Percentiles rank a stretch among this genome's conserved stretches.
Evolutionary conservation across 2,329 filamentous ascomycete genomes (phyloP).

Genomic region (Calonectria naviculata): DNA sequence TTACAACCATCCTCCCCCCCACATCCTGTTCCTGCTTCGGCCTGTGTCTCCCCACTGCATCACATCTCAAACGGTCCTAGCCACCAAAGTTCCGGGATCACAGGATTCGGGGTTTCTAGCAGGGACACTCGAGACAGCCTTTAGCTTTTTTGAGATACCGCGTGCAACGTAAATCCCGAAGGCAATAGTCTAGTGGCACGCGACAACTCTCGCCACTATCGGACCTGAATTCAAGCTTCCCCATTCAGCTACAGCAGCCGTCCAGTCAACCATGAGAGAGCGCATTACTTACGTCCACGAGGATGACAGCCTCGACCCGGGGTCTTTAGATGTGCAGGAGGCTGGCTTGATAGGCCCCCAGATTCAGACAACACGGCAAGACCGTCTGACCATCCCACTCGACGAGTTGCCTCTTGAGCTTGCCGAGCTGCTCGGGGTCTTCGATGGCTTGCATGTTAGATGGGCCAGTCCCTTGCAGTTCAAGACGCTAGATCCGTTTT

Average conservation of each 20-base stretch:
- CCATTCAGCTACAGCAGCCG: background rate
- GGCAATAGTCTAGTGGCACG: conserved; percentile 20
- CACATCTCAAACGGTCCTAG: background rate
- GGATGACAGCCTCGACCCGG: conserved; percentile 73
- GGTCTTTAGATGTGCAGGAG: conserved; percentile 67
- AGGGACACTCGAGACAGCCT: background rate
- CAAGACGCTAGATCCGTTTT: conserved; percentile 74
- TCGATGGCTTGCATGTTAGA: conserved; percentile 80
- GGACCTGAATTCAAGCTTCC: conserved; percentile 2
- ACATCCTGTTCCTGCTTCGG: background rate
- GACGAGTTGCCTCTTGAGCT: conserved; percentile 80
- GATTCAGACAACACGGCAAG: conserved; percentile 78
- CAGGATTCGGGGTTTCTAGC: background rate
- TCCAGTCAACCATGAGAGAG: conserved; percentile 71
- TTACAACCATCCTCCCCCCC: background rate
- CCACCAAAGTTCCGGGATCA: background rate
- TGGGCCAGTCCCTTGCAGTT: conserved; percentile 75
- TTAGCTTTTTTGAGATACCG: conserved; percentile 15
- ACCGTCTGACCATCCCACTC: conserved; percentile 78
- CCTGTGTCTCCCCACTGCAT: background rate
- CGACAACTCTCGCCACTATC: conserved; percentile 28
- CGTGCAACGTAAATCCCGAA: background rate
- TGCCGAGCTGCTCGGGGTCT: conserved; percentile 68
- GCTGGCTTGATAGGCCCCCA: conserved; percentile 65
- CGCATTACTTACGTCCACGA: conserved; percentile 83